Base-by-base conservation (phyloP, 2,329 filamentous ascomycete genomes). In the Venturia asperata region DNA sequence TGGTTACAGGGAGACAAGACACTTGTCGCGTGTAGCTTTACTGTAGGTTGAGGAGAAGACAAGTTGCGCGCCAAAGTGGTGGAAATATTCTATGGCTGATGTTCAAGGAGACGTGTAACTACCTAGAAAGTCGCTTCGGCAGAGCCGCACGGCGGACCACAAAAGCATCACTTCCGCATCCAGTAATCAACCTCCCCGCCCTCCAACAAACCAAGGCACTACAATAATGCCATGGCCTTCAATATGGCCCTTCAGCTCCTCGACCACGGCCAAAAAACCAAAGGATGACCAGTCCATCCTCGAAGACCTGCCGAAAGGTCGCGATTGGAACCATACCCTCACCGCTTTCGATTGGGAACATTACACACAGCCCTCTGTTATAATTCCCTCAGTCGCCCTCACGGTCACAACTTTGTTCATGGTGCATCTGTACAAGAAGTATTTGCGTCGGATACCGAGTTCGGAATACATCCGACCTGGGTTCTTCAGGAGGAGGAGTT, bases 401-500 rank as follows among this genome's bases (percentile, higher is more conserved):
- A 85, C 85, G 34, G 78, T 79, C 17, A 80, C 83, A 1, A 82
- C 84, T 1, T 74, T 88, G 41, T 76, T 78, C 24, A 78, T 80
- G 34, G 71, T 85, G 61, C 81, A 81, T 65, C 72, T 92, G 60
- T 92, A 92, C 77, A 85, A 80, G 68, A 71, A 73, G 63, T 94
- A 92, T 73, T 80, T 99, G 61, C 88, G 91, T 43, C 89, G 94
- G 63, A 91, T 97, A 66, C 92, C 92, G 4, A 87, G 86, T 65
- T 85, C 90, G 43, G 81, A 84, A 30, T 83, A 92, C 73, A 88
- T 99, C 70, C 85, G 86, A 61, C 89, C 91, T 1, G 79, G 81
- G 13, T 88, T 87, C 73, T 93, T 93, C 73, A 85, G 90, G 58
- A 86, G 81, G 67, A 83, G 90, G 70, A 92, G 85, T 70, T 73